Conservation (phyloP, 768 basidiomycete species). For the Psilocybe subaeruginosa region DNA sequence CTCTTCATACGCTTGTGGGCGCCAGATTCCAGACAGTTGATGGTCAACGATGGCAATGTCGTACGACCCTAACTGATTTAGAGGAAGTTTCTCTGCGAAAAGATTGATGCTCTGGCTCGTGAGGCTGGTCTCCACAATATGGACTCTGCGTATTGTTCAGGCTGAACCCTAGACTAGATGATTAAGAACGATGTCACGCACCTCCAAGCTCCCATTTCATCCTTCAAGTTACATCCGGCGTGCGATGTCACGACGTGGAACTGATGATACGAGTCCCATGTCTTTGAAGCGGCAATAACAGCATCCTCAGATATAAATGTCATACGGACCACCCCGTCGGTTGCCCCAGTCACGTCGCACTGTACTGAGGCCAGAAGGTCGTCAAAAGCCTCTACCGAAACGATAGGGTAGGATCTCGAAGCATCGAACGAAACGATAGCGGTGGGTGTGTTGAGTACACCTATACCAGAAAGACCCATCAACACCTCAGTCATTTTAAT, state of each 20-base stretch:
- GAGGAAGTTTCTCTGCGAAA: background rate
- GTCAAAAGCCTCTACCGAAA: background rate
- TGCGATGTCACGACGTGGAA: background rate
- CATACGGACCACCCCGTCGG: background rate
- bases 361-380: background rate
- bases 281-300: background rate
- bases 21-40: background rate
- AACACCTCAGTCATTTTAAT: too few relatives aligned
- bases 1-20: background rate
- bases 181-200: background rate
- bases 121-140: background rate
- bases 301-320: background rate
- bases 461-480: background rate
- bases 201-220: slow-evolving; percentile 7
- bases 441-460: background rate
- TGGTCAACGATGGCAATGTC: background rate
- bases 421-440: slow-evolving; percentile 2
- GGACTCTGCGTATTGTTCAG: background rate
- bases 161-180: background rate
- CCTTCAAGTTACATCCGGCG: background rate
- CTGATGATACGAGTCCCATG: background rate
- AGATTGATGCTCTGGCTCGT: background rate
- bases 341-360: background rate
- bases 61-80: background rate
- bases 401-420: background rate